Evolutionary conservation across 768 basidiomycete genomes (phyloP).

Genomic region (Pleurotus djamor): DNA sequence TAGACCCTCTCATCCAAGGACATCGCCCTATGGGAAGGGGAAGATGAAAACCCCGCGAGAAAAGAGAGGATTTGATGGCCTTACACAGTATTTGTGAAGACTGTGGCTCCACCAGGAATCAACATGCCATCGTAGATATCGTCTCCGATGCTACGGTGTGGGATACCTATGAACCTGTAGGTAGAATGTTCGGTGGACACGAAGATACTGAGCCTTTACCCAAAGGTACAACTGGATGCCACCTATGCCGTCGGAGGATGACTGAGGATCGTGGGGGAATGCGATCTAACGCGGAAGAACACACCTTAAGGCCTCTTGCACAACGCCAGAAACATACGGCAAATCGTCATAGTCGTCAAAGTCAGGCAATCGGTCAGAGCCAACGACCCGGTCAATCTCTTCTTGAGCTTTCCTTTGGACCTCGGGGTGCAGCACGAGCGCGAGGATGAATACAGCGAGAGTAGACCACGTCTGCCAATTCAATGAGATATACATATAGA

Average conservation of each 20-base stretch:
- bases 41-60: background rate
- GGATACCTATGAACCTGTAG: slow-evolving; percentile 6
- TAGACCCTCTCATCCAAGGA: background rate
- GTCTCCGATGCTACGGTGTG: slow-evolving; percentile 10
- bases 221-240: slow-evolving; percentile 45
- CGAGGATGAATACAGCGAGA: slow-evolving; percentile 46
- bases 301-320: slow-evolving; percentile 46
- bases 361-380: slow-evolving; percentile 43
- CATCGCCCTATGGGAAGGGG: background rate
- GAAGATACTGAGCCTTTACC: slow-evolving; percentile 12
- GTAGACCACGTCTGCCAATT: slow-evolving; percentile 43
- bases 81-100: slow-evolving; percentile 11
- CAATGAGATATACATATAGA: background rate
- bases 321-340: slow-evolving; percentile 44
- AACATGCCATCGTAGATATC: slow-evolving; percentile 17
- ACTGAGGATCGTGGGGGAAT: too few relatives aligned
- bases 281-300: background rate
- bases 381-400: slow-evolving; percentile 49
- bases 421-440: slow-evolving; percentile 52
- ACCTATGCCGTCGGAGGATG: slow-evolving; percentile 31
- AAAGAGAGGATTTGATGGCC: too few relatives aligned
- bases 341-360: slow-evolving; percentile 39
- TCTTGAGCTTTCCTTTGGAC: slow-evolving; percentile 45
- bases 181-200: background rate
- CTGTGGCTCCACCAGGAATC: slow-evolving; percentile 15